Evolutionary conservation across 2,329 filamentous ascomycete species (phyloP).

Genomic region (Ascomycota sp.): DNA sequence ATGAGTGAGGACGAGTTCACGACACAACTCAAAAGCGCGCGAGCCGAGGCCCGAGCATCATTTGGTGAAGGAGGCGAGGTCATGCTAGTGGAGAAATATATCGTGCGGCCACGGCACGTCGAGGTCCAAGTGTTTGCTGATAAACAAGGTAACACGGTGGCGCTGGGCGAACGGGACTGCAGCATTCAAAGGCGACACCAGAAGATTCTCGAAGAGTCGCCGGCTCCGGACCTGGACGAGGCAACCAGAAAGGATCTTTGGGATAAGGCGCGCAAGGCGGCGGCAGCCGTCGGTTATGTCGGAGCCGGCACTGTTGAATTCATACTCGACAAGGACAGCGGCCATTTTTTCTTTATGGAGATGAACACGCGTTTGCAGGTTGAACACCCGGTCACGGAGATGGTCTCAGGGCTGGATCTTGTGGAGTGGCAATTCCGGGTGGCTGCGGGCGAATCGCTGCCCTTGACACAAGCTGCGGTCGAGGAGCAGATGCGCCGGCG

Average conservation of each 20-base stretch:
- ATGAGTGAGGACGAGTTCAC: conserved; percentile 44
- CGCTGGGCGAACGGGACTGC: conserved; percentile 75
- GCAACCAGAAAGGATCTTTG: conserved; percentile 37
- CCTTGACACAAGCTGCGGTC: conserved; percentile 37
- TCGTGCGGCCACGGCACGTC: conserved; percentile 58
- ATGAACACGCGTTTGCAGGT: conserved; percentile 83
- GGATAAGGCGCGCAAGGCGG: conserved; percentile 41
- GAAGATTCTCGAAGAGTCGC: conserved; percentile 78
- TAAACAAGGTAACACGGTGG: conserved; percentile 51
- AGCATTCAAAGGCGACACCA: conserved; percentile 72
- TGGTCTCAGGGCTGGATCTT: conserved; percentile 48
- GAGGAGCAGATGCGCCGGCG: conserved; percentile 49
- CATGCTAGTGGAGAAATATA: conserved; percentile 68
- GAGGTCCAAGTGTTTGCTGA: conserved; percentile 86
- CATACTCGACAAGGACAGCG: conserved; percentile 63
- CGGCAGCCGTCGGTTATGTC: conserved; percentile 63
- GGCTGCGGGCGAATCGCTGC: conserved; percentile 32
- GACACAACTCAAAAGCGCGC: conserved; percentile 46
- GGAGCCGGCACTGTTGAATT: conserved; percentile 81
- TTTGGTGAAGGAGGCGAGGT: conserved; percentile 64
- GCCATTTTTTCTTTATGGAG: conserved; percentile 64
- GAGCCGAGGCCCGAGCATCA: conserved; percentile 52
- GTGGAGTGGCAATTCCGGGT: conserved; percentile 91
- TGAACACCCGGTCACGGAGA: conserved; percentile 75
- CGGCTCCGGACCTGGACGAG: conserved; percentile 44